Evolutionary conservation across 2,329 filamentous ascomycete species (phyloP).

Genomic region (Thielaviopsis musarum): DNA sequence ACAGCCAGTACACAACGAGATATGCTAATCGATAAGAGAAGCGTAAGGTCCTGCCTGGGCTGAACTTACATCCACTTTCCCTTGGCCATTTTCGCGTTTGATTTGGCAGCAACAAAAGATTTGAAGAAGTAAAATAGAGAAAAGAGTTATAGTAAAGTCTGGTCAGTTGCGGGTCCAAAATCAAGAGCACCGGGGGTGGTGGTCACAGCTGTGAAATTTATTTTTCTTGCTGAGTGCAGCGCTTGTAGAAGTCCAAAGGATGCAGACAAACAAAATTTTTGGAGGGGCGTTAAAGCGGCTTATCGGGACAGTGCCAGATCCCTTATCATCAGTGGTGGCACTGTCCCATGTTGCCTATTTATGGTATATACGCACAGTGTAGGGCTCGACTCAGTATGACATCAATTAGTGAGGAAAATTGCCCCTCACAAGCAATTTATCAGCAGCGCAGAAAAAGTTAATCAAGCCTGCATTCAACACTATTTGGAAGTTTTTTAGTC

Average conservation of each 20-base stretch:
- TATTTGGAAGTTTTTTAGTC: neutral
- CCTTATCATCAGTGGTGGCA: neutral
- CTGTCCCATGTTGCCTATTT: neutral
- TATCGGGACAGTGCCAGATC: neutral
- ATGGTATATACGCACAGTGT: constrained; percentile 3
- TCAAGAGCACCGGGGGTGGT: neutral
- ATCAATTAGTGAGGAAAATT: constrained; percentile 10
- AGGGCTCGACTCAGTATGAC: constrained; percentile 11
- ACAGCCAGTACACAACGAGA: neutral
- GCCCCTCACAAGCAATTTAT: constrained; percentile 12
- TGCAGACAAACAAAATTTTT: constrained; percentile 7
- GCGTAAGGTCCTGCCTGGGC: constrained; percentile 3
- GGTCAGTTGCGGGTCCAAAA: neutral
- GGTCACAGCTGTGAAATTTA: neutral
- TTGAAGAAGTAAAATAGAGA: neutral
- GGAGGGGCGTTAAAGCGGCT: constrained; percentile 9
- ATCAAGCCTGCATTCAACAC: neutral
- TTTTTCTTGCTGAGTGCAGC: neutral
- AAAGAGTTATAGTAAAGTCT: neutral
- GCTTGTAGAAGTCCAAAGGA: neutral
- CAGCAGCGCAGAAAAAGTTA: constrained; percentile 1
- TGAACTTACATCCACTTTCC: constrained; percentile 48
- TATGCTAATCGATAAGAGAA: neutral
- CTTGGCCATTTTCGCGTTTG: constrained; percentile 47
- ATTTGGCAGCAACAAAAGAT: neutral